Evolutionary conservation across 2,329 filamentous ascomycete genomes (phyloP).

Genomic region (Microsporum audouinii): DNA sequence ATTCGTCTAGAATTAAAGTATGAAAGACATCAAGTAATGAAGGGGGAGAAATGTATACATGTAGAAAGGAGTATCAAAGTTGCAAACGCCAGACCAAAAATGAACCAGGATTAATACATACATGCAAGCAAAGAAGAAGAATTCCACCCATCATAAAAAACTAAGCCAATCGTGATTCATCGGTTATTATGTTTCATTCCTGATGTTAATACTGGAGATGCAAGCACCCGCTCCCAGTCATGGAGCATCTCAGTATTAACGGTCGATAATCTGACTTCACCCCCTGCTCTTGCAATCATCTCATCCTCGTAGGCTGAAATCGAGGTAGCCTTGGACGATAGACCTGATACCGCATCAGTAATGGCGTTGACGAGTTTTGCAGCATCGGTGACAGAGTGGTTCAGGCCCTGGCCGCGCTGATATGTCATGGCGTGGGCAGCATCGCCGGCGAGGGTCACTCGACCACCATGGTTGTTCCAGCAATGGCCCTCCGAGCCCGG

Average conservation of each 20-base stretch:
- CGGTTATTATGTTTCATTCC: constrained; percentile 6
- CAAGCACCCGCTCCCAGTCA: constrained; percentile 25
- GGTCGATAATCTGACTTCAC: constrained; percentile 35
- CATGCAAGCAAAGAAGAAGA: background rate
- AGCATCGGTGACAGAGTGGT: constrained; percentile 28
- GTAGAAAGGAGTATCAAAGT: background rate
- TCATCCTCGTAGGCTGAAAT: constrained; percentile 25
- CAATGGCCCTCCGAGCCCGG: constrained; percentile 10
- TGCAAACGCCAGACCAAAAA: background rate
- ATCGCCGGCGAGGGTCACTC: constrained; percentile 28
- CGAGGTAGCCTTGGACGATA: constrained; percentile 12
- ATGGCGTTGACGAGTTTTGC: constrained; percentile 7
- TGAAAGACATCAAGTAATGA: background rate
- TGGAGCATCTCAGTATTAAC: constrained; percentile 39
- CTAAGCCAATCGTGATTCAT: background rate
- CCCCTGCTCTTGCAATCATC: constrained; percentile 31
- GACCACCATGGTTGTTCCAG: constrained; percentile 26
- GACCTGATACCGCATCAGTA: background rate
- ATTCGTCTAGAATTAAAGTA: background rate
- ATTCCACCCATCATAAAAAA: background rate
- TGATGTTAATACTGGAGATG: constrained; percentile 11
- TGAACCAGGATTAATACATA: background rate
- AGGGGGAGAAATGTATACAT: background rate
- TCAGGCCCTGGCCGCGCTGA: constrained; percentile 29
- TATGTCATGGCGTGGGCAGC: constrained; percentile 34